Conservation (phyloP, 176 grass and related monocot genomes). For the Cocos nucifera region DNA sequence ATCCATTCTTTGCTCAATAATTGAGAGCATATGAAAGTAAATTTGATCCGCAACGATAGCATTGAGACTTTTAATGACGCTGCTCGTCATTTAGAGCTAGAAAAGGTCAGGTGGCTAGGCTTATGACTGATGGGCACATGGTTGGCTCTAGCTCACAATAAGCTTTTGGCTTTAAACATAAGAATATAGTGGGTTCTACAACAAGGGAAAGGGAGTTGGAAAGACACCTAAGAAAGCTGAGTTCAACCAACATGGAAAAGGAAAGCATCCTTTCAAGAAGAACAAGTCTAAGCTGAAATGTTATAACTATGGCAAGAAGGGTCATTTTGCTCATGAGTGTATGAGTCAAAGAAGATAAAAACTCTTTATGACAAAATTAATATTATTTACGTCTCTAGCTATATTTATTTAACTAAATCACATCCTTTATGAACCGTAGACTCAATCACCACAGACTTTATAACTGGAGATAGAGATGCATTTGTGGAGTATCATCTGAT, state of each 20-base stretch:
- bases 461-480: not conserved
- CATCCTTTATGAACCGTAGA: not conserved
- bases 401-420: not conserved
- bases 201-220: not conserved
- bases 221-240: not conserved
- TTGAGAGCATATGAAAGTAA: constrained; percentile 3
- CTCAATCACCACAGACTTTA: not conserved
- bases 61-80: constrained; percentile 11
- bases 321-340: not conserved
- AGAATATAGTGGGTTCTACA: not conserved
- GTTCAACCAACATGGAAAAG: not conserved
- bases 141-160: not conserved
- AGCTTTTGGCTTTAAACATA: no score
- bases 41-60: constrained; percentile 1
- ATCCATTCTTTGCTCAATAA: not conserved
- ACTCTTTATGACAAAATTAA: not conserved
- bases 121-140: no score
- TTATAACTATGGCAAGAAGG: not conserved
- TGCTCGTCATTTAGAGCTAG: not conserved
- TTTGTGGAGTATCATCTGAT: not conserved
- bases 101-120: not conserved
- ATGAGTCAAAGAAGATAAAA: not conserved
- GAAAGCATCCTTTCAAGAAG: not conserved
- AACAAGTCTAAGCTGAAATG: not conserved
- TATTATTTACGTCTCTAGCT: not conserved